These are phyloP conservation scores for Pezicula radicicola DNA, from an alignment of 2,329 filamentous ascomycete genomes.

Conservation along the genomic window DNA sequence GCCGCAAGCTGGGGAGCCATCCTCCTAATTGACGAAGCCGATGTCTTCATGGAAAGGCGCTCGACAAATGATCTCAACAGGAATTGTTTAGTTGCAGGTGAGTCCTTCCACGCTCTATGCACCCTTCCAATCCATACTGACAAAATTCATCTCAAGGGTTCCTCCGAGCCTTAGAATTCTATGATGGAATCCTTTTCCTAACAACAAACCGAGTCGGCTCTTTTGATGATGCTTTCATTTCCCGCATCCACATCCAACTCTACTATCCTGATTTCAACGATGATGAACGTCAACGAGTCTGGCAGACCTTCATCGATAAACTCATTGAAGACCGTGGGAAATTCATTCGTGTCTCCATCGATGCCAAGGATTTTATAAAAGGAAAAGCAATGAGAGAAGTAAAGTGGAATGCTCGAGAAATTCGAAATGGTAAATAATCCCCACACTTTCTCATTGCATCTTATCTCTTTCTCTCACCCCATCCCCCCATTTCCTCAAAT, in stretches of 20 bases:
- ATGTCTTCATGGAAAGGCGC: conserved; percentile 30
- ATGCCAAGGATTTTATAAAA: conserved; percentile 3
- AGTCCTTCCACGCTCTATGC: background rate
- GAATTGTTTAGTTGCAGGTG: conserved; percentile 29
- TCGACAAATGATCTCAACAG: conserved; percentile 20
- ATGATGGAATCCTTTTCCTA: conserved; percentile 35
- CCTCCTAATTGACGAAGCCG: conserved; percentile 31
- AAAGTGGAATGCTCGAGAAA: conserved; percentile 7
- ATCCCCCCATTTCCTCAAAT: no score
- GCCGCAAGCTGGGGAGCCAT: conserved; percentile 24
- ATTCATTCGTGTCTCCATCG: background rate
- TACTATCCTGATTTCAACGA: conserved; percentile 21
- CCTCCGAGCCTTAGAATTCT: conserved; percentile 35
- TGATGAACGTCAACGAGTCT: conserved; percentile 17
- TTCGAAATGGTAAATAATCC: conserved; percentile 6
- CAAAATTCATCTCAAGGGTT: conserved; percentile 23
- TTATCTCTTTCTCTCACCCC: no score
- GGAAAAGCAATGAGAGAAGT: conserved; percentile 1
- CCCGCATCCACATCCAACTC: conserved; percentile 28
- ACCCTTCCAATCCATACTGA: background rate
- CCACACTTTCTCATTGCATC: no score
- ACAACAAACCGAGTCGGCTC: conserved; percentile 33
- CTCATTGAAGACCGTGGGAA: background rate
- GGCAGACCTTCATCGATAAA: conserved; percentile 15
- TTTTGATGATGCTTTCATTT: conserved; percentile 33